Conservation (phyloP, 2,329 filamentous ascomycete species). For the Decorospora gaudefroyi region DNA sequence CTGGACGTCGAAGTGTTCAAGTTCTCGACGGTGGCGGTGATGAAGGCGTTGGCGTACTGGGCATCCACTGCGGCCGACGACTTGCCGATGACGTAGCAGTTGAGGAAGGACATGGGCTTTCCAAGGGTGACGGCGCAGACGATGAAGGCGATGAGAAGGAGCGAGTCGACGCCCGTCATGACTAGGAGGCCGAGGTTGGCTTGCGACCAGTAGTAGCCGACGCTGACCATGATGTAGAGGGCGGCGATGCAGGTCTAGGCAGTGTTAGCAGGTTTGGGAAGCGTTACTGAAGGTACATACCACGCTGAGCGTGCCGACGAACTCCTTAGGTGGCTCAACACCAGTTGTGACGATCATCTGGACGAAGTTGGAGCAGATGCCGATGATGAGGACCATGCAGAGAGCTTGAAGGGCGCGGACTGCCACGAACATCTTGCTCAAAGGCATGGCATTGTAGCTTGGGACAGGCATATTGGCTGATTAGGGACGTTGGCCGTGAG, state of each 20-base stretch:
- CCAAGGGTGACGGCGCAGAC: constrained; percentile 78
- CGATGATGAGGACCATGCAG: constrained; percentile 75
- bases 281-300: constrained; percentile 58
- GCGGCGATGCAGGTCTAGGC: constrained; percentile 74
- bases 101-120: constrained; percentile 76
- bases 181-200: constrained; percentile 77
- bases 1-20: constrained; percentile 56
- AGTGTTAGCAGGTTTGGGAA: constrained; percentile 13
- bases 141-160: constrained; percentile 75
- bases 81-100: constrained; percentile 65
- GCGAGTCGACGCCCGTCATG: constrained; percentile 67
- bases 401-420: constrained; percentile 72
- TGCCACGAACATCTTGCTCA: constrained; percentile 77
- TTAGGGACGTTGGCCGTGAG: constrained; percentile 6
- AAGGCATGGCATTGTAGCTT: constrained; percentile 66
- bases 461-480: constrained; percentile 57
- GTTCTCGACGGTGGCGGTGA: constrained; percentile 58
- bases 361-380: constrained; percentile 82
- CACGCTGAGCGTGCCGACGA: constrained; percentile 78
- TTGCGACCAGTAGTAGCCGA: constrained; percentile 80
- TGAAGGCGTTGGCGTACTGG: constrained; percentile 58
- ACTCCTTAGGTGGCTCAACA: constrained; percentile 68
- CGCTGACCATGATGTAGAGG: constrained; percentile 70
- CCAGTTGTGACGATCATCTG: constrained; percentile 70
- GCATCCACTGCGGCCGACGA: constrained; percentile 52